A percentile compares a stretch with the other conserved stretches of the same genome.
These are phyloP conservation scores for Apiospora sp. DNA, from an alignment of 2,329 filamentous ascomycete species.

Conservation along the genomic window DNA sequence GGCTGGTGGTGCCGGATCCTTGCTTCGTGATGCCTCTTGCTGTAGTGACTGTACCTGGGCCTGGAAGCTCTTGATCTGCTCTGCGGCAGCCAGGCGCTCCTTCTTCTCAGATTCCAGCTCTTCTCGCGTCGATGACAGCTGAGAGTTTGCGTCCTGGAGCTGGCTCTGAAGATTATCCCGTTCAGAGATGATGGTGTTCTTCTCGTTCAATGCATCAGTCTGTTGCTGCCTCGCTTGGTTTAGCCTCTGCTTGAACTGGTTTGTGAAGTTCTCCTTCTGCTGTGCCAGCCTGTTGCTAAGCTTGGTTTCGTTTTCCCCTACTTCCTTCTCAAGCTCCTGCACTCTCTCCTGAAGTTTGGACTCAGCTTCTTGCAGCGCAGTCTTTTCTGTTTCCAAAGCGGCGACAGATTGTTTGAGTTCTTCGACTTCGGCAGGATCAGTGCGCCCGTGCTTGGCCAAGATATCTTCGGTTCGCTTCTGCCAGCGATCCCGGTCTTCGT, in stretches of 20 bases:
- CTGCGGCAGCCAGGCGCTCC: slow-evolving; percentile 46
- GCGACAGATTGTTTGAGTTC: slow-evolving; percentile 82
- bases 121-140: slow-evolving; percentile 48
- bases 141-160: slow-evolving; percentile 53
- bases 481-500: slow-evolving; percentile 93
- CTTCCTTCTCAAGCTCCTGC: slow-evolving; percentile 56
- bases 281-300: slow-evolving; percentile 17
- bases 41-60: slow-evolving; percentile 42
- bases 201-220: slow-evolving; percentile 44
- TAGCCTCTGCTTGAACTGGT: slow-evolving; percentile 70
- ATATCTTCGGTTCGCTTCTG: slow-evolving; percentile 96
- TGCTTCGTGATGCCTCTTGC: slow-evolving; percentile 46
- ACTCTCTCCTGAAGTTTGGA: slow-evolving; percentile 62
- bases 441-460: slow-evolving; percentile 92
- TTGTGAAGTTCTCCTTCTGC: slow-evolving; percentile 57
- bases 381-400: slow-evolving; percentile 70
- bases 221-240: not conserved
- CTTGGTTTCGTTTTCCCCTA: slow-evolving; percentile 62
- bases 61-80: slow-evolving; percentile 54
- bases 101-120: slow-evolving; percentile 63
- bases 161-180: slow-evolving; percentile 60
- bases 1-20: slow-evolving; percentile 33
- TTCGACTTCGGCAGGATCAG: slow-evolving; percentile 92
- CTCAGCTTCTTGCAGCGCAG: slow-evolving; percentile 60
- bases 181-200: slow-evolving; percentile 59